Evolutionary conservation across 2,329 filamentous ascomycete genomes (phyloP).

Genomic region (Furcasterigmium sp.): DNA sequence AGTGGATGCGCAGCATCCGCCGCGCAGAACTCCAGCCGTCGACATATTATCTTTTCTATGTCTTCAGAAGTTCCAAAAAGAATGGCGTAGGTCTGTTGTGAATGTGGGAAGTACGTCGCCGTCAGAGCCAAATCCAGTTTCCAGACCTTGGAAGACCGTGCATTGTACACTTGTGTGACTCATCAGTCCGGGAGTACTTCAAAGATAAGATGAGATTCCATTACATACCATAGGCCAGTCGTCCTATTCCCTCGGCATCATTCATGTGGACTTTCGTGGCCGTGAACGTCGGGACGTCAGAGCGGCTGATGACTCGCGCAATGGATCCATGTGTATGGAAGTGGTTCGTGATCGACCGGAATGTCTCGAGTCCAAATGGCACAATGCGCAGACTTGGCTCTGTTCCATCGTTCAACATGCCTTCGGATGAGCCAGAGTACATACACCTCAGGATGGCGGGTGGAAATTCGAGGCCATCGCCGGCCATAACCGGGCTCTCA

Average conservation of each 20-base stretch:
- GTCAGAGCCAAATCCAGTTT: conserved; percentile 17
- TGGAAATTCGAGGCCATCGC: too few species aligned
- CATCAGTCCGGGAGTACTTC: background rate
- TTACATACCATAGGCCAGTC: too few species aligned
- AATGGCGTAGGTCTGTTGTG: conserved; percentile 14
- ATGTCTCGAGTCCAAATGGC: too few species aligned
- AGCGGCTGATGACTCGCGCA: conserved; percentile 2
- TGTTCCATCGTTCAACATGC: too few species aligned
- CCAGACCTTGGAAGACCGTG: conserved; percentile 19
- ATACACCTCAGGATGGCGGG: too few species aligned
- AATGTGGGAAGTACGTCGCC: conserved; percentile 17
- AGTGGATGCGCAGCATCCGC: conserved; percentile 17
- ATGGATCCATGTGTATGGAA: conserved; percentile 2
- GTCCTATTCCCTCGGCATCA: too few species aligned
- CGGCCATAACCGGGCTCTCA: too few species aligned
- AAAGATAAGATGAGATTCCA: background rate
- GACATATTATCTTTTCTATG: conserved; percentile 12
- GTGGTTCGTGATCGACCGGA: too few species aligned
- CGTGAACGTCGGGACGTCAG: conserved; percentile 1
- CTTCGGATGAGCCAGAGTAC: too few species aligned
- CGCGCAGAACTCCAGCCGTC: conserved; percentile 7
- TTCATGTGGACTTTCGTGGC: background rate
- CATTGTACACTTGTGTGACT: conserved; percentile 16
- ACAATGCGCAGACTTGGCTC: too few species aligned
- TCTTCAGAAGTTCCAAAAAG: conserved; percentile 15